Percentiles rank a stretch among this genome's conserved stretches.
These are phyloP conservation scores for Coemansia sp. DNA, from an alignment of 192 early-diverging fungal species.

Conservation along the genomic window DNA sequence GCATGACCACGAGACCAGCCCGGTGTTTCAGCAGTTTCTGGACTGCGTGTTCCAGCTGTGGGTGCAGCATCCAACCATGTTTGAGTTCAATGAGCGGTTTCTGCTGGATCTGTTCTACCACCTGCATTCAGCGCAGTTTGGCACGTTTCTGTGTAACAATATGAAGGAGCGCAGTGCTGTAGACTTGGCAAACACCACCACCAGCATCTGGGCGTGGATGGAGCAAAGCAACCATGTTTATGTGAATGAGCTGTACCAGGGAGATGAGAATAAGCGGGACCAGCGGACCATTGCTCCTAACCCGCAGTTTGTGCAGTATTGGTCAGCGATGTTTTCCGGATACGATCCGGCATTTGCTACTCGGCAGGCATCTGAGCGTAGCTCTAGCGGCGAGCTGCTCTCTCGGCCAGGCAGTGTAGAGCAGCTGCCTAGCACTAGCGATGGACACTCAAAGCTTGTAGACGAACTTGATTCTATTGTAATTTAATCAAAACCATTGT, in stretches of 20 bases:
- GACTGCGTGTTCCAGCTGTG: constrained; percentile 95
- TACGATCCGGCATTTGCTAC: constrained; percentile 27
- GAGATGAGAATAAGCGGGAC: not conserved
- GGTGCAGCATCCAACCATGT: constrained; percentile 81
- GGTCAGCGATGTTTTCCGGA: constrained; percentile 45
- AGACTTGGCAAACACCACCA: constrained; percentile 45
- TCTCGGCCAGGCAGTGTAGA: too few species aligned
- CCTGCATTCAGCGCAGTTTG: constrained; percentile 89
- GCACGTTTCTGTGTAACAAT: constrained; percentile 90
- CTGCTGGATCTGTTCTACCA: constrained; percentile 81
- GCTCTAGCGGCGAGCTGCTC: not conserved
- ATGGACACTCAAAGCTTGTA: too few species aligned
- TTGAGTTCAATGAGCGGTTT: constrained; percentile 88
- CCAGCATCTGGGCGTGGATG: constrained; percentile 82
- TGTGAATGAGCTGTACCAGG: constrained; percentile 20
- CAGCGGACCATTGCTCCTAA: constrained; percentile 23
- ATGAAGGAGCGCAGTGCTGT: constrained; percentile 70
- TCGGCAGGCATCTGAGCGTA: not conserved
- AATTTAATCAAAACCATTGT: too few species aligned
- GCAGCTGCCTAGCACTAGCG: too few species aligned
- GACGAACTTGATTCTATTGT: too few species aligned
- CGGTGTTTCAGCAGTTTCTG: constrained; percentile 96
- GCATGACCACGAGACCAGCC: constrained; percentile 79
- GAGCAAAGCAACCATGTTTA: constrained; percentile 1
- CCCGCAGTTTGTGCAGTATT: constrained; percentile 40